These are phyloP conservation scores for Poa annua DNA, from an alignment of 176 grass and related monocot genomes.

Conservation along the genomic window DNA sequence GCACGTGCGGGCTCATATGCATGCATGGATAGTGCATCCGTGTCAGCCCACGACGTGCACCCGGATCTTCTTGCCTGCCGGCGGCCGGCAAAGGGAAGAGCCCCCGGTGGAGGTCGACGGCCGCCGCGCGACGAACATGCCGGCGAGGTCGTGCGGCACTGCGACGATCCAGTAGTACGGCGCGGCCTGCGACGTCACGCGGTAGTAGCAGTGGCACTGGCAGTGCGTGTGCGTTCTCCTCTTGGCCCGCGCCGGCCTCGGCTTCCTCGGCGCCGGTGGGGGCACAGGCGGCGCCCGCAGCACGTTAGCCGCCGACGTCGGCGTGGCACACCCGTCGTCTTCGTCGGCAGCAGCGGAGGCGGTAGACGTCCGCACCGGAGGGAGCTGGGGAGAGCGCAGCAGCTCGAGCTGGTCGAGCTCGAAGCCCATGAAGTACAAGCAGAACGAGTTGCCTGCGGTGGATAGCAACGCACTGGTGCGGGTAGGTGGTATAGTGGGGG, in stretches of 20 bases:
- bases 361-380: constrained; percentile 32
- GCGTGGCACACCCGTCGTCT: constrained; percentile 43
- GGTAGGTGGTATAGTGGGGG: neutral
- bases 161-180: constrained; percentile 38
- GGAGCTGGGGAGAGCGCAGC: constrained; percentile 7
- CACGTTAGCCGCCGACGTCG: constrained; percentile 35
- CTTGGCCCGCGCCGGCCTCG: constrained; percentile 18
- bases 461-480: neutral
- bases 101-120: neutral
- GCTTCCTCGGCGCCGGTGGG: constrained; percentile 64
- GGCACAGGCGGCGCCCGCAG: constrained; percentile 26
- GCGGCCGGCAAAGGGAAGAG: neutral
- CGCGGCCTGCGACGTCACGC: neutral
- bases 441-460: neutral
- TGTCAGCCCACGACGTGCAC: constrained; percentile 37
- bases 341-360: neutral
- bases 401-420: constrained; percentile 42
- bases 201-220: neutral
- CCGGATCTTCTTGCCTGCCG: constrained; percentile 46
- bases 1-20: constrained; percentile 14
- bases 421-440: constrained; percentile 37
- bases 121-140: constrained; percentile 37
- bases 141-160: constrained; percentile 52
- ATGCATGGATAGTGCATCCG: neutral
- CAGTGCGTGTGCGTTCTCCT: neutral